Evolutionary conservation across 2,329 filamentous ascomycete species (phyloP), one percentile per base, ranked within the genome.

Genomic region (Aspergillus brunneoviolaceus): DNA sequence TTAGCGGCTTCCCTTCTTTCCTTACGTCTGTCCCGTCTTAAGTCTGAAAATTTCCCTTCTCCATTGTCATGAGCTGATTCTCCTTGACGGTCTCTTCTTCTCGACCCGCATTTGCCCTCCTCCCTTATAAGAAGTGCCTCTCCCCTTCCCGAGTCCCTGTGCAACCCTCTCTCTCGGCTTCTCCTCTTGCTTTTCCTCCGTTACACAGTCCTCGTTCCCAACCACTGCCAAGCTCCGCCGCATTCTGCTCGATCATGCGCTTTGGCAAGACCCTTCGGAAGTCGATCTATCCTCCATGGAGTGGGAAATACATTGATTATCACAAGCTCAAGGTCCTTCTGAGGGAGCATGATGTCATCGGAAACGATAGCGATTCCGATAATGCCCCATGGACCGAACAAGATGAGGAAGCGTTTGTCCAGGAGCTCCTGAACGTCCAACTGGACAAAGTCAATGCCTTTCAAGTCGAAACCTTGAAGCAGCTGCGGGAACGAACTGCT

Each of bases 281-380:
- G 70, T 88, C 91, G 61, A 82, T 91, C 69, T 95, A 98, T 76
- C 79, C 85, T 68, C 92, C 92, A 72, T 99, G 94, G 94, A 90
- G 89, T 77, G 90, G 89, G 74, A 85, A 96, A 72, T 98, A 99
- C 81, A 91, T 99, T 73, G 93, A 98, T 81, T 99, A 99, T 78
- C 81, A 85, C 69, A 96, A 94, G 84, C 87, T 99, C 66, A 98
- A 98, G 84, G 84, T 84, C 71, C 84, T 99, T 60, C 81, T 99
- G 62, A 89, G 91, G 65, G 95, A 98, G 76, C 87, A 91, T 73
- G 81, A 84, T 65, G 71, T 78, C 59, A 81, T 79, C 48, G 78
- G 75, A 39, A 76, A 75, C 65, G 73, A 70, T 33, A 77, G 76
- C 61, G 74, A 76, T 55, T 87, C 89, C 23, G 82, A 85, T 56